Conservation (phyloP, 768 basidiomycete genomes). For the Mycena alexandri region DNA sequence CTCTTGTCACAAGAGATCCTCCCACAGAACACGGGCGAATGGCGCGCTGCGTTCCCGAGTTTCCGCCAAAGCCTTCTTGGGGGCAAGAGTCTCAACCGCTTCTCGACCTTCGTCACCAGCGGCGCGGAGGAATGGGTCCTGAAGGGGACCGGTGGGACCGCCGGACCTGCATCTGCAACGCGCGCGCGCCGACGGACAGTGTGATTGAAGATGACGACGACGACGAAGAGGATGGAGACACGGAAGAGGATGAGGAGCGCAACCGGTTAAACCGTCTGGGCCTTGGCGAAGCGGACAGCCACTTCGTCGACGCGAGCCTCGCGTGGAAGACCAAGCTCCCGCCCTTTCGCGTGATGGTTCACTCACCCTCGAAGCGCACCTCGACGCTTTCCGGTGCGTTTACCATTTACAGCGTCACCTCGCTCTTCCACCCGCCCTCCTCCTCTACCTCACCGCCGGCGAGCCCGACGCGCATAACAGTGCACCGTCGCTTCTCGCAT, state of each 20-base stretch:
- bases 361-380: constrained; percentile 83
- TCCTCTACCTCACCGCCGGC: constrained; percentile 39
- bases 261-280: constrained; percentile 55
- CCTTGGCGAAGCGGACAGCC: constrained; percentile 71
- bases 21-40: constrained; percentile 81
- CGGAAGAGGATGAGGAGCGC: constrained; percentile 57
- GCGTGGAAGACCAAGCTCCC: constrained; percentile 83
- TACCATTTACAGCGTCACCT: constrained; percentile 82
- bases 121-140: constrained; percentile 88
- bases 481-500: constrained; percentile 87
- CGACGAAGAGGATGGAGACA: constrained; percentile 36
- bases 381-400: constrained; percentile 78
- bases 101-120: constrained; percentile 87
- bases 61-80: constrained; percentile 80
- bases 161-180: constrained; percentile 1
- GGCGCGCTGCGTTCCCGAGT: constrained; percentile 69
- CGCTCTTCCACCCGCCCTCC: constrained; percentile 64
- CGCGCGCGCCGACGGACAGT: too few species aligned
- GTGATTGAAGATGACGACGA: constrained; percentile 11
- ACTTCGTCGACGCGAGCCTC: constrained; percentile 79
- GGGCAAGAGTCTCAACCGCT: constrained; percentile 85
- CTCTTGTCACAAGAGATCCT: constrained; percentile 59
- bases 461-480: constrained; percentile 72
- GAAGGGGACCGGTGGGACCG: constrained; percentile 62
- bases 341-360: constrained; percentile 79